Evolutionary conservation across 768 basidiomycete genomes (phyloP), one percentile per base, ranked within the genome.

Genomic region (Russula ochroleuca): DNA sequence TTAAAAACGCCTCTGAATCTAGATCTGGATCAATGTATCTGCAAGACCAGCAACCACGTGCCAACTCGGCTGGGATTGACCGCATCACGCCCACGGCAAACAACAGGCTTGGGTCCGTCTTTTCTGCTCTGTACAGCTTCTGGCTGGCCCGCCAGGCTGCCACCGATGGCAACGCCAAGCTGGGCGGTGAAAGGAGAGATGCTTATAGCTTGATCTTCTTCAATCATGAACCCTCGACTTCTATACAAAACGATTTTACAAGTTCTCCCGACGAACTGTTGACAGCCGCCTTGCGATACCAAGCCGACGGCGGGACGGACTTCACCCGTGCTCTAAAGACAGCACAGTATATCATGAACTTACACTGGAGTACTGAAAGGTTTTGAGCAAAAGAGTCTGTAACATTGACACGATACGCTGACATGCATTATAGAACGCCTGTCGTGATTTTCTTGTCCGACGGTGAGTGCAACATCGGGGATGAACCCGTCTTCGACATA

Each of bases 121-220:
- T 80, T 43, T 81, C 83, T 0, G 80, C 85, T 0, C 68, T 86
- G 7, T 70, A 83, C 61, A 75, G 75, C 15, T 86, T 86, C 69
- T 86, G 85, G 85, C 61, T 73, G 11, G 79, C 85, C 1, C 78
- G 85, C 5, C 75, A 77, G 15, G 72, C 77, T n/a, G n/a, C 78
- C 3, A 59, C 77, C 10, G 69, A 62, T 21, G 56, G 63, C 33
- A 72, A 56, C 3, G 60, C 49, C 19, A 71, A 73, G 43, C 68
- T 60, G 2, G 71, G 69, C 10, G 70, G 68, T 0, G n/a, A 52
- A 17, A 78, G 81, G 23, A 72, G 78, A 40, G 85, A 86, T 63
- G 75, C 85, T 0, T 86, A 86, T 64, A 84, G 81, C 11, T 75
- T 86, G 52, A 61, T 84, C n/a, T 66, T 83, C 33, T 85, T 85